These are phyloP conservation scores for Jimgerdemannia flammicorona DNA, from an alignment of 192 early-diverging fungal genomes.

Conservation along the genomic window DNA sequence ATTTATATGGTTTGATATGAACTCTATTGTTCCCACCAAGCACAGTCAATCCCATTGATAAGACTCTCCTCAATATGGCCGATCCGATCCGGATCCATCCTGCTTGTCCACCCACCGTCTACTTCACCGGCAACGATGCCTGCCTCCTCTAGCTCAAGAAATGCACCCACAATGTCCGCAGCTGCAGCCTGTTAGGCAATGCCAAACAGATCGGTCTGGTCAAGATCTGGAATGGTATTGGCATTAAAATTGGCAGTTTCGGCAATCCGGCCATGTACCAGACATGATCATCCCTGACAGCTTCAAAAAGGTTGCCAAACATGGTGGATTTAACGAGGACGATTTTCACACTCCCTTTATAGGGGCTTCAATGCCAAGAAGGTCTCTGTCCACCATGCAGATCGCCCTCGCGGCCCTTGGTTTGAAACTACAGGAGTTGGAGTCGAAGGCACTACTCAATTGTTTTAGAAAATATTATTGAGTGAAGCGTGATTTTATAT, in stretches of 20 bases:
- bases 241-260: slow-evolving; percentile 6
- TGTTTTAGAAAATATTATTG: no score
- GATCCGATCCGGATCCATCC: no score
- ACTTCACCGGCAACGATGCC: no score
- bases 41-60: no score
- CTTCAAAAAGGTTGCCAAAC: slow-evolving; percentile 13
- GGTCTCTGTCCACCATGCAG: background rate
- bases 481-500: no score
- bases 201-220: slow-evolving; percentile 10
- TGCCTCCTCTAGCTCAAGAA: slow-evolving; percentile 14
- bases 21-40: no score
- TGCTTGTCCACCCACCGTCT: no score
- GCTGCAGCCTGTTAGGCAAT: slow-evolving; percentile 10
- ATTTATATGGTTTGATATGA: no score
- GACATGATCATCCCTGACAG: slow-evolving; percentile 14
- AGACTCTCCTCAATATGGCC: no score
- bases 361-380: slow-evolving; percentile 4
- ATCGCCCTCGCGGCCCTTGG: no score
- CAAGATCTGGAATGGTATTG: slow-evolving; percentile 10
- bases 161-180: slow-evolving; percentile 10
- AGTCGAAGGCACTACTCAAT: slow-evolving; percentile 12
- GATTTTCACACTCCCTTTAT: slow-evolving; percentile 14
- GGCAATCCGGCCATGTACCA: slow-evolving; percentile 16
- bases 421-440: slow-evolving; percentile 3
- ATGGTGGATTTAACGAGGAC: slow-evolving; percentile 22